Percentiles rank a stretch among this genome's conserved stretches.
Conservation (phyloP, 495 filamentous ascomycete species). For the Lepidopterella palustris region DNA sequence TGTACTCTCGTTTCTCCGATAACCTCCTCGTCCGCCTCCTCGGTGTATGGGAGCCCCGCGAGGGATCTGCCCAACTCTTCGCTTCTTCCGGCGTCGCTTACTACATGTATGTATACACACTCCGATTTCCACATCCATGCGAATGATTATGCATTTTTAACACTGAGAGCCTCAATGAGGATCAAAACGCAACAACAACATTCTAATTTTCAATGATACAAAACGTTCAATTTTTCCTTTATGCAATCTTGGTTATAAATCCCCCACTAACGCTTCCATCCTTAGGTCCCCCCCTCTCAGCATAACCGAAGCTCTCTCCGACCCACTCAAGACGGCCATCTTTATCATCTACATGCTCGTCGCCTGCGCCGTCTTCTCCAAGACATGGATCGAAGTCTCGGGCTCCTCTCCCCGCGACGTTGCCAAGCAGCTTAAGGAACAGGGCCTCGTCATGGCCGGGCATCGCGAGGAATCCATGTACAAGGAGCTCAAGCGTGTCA, state of each 20-base stretch:
- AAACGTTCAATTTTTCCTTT: too few species aligned
- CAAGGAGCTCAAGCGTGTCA: conserved; percentile 98
- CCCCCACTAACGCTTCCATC: background rate
- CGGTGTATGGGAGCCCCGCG: conserved; percentile 96
- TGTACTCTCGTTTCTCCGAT: conserved; percentile 96
- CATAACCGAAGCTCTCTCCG: conserved; percentile 91
- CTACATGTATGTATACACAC: conserved; percentile 61
- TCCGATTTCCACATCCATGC: background rate
- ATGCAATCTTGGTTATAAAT: too few species aligned
- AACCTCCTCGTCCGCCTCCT: conserved; percentile 95
- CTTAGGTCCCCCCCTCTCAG: conserved; percentile 78
- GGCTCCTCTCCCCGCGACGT: conserved; percentile 96
- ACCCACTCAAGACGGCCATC: conserved; percentile 92
- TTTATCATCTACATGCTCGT: conserved; percentile 96
- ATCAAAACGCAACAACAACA: too few species aligned
- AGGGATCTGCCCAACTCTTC: conserved; percentile 91
- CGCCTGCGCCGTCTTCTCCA: conserved; percentile 97
- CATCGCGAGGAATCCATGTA: conserved; percentile 99
- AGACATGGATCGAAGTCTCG: conserved; percentile 99
- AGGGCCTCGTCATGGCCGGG: conserved; percentile 98
- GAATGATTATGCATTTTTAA: too few species aligned
- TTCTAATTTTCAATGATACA: too few species aligned
- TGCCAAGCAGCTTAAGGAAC: conserved; percentile 99
- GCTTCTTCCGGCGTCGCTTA: conserved; percentile 90
- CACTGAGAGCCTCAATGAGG: too few species aligned